Evolutionary conservation across 2,329 filamentous ascomycete species (phyloP).

Genomic region (Hymenotorrendiella dingleyae): DNA sequence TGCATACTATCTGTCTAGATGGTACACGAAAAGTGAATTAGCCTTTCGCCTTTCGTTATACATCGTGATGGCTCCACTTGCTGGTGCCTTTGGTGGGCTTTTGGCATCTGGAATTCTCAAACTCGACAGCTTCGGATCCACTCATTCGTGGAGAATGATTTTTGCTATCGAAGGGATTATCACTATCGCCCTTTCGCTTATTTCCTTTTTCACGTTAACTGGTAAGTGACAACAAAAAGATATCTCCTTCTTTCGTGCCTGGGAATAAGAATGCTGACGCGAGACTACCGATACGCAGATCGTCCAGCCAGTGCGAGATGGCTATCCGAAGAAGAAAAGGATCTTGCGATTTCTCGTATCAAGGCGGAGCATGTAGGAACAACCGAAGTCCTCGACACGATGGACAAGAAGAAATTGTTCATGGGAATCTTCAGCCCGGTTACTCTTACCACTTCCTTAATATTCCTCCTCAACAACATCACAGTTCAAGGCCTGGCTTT

Average conservation of each 20-base stretch:
- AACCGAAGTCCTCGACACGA: slow-evolving; percentile 57
- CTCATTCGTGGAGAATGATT: slow-evolving; percentile 62
- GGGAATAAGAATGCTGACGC: too few relatives aligned
- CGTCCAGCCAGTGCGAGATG: slow-evolving; percentile 61
- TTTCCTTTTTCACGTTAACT: slow-evolving; percentile 59
- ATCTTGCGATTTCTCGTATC: slow-evolving; percentile 58
- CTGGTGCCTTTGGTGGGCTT: slow-evolving; percentile 66
- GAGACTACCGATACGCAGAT: too few relatives aligned
- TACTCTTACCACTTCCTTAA: slow-evolving; percentile 49
- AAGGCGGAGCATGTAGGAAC: slow-evolving; percentile 61
- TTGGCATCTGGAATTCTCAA: slow-evolving; percentile 59
- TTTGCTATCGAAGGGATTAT: slow-evolving; percentile 68
- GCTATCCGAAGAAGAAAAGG: slow-evolving; percentile 60
- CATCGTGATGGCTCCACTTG: slow-evolving; percentile 64
- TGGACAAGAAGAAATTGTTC: slow-evolving; percentile 53
- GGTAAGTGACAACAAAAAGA: too few relatives aligned
- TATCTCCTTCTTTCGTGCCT: too few relatives aligned
- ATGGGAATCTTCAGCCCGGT: slow-evolving; percentile 60
- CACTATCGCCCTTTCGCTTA: slow-evolving; percentile 48
- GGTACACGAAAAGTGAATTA: slow-evolving; percentile 65
- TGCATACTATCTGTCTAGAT: slow-evolving; percentile 66
- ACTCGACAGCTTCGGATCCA: slow-evolving; percentile 44
- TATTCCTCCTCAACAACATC: slow-evolving; percentile 40
- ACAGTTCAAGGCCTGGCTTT: slow-evolving; percentile 67
- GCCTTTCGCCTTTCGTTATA: slow-evolving; percentile 63